A percentile compares a stretch with the other conserved stretches of the same genome.
These are phyloP conservation scores for Phytophthora boehmeriae DNA, from an alignment of 352 stramenopile species.

Conservation along the genomic window DNA sequence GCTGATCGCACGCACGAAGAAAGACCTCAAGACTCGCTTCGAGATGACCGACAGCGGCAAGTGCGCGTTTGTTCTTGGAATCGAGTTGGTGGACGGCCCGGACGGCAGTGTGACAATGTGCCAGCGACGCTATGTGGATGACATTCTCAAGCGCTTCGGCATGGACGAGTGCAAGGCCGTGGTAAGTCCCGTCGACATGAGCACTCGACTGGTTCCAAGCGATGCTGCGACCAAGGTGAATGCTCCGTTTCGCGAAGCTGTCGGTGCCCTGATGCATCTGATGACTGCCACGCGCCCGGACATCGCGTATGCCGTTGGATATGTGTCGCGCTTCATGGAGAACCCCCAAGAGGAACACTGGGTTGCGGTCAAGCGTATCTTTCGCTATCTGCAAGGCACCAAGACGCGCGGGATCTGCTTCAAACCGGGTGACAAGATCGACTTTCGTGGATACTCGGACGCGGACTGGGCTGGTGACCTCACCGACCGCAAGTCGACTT, in stretches of 20 bases:
- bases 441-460: conserved; percentile 14
- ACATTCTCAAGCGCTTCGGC: conserved; percentile 30
- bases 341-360: conserved; percentile 24
- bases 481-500: conserved; percentile 18
- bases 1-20: conserved; percentile 14
- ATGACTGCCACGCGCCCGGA: conserved; percentile 28
- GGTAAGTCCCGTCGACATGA: conserved; percentile 12
- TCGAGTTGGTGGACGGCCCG: conserved; percentile 13
- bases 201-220: conserved; percentile 2
- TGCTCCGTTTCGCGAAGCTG: conserved; percentile 14
- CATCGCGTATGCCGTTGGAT: conserved; percentile 19
- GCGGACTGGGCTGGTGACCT: conserved; percentile 15
- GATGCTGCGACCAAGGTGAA: conserved; percentile 11
- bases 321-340: conserved; percentile 28
- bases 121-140: conserved; percentile 23
- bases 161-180: conserved; percentile 25
- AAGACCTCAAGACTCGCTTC: conserved; percentile 24
- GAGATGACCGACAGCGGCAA: conserved; percentile 35
- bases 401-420: conserved; percentile 17
- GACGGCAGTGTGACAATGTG: conserved; percentile 23
- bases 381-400: conserved; percentile 21
- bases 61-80: conserved; percentile 25
- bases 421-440: not conserved
- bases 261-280: conserved; percentile 26
- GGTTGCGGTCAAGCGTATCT: conserved; percentile 16